These are phyloP conservation scores for Thielaviopsis ethacetica DNA, from an alignment of 2,329 filamentous ascomycete species.

Conservation along the genomic window DNA sequence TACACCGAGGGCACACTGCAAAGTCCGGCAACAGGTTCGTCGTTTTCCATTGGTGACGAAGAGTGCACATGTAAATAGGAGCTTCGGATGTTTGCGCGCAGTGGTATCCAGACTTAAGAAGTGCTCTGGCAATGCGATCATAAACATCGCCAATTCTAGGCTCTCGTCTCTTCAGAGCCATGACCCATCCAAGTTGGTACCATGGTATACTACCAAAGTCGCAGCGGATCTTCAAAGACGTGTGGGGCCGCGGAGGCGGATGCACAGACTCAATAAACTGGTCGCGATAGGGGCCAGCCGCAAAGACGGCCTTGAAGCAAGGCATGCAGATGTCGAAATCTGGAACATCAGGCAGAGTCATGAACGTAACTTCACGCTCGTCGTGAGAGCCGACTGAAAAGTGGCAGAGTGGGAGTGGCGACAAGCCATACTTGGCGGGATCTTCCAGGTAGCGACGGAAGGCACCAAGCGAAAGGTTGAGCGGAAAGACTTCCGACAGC, in stretches of 20 bases:
- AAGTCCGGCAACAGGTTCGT: conserved; percentile 51
- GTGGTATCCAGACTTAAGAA: conserved; percentile 27
- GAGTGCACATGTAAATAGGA: conserved; percentile 55
- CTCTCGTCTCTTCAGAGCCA: conserved; percentile 55
- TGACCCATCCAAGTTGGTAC: conserved; percentile 70
- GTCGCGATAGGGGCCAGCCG: conserved; percentile 47
- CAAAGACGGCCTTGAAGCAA: conserved; percentile 59
- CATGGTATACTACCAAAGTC: conserved; percentile 64
- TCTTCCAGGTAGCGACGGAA: conserved; percentile 41
- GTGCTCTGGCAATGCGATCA: conserved; percentile 39
- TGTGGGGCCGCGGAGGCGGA: neutral
- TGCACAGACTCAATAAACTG: conserved; percentile 45
- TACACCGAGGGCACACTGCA: conserved; percentile 57
- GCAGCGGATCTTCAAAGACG: conserved; percentile 36
- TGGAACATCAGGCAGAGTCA: conserved; percentile 53
- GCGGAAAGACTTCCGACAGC: conserved; percentile 1
- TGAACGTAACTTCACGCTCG: conserved; percentile 56
- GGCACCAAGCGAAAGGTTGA: conserved; percentile 18
- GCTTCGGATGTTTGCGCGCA: conserved; percentile 41
- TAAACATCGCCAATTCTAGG: conserved; percentile 51
- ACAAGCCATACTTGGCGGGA: conserved; percentile 24
- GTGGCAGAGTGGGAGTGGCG: conserved; percentile 35
- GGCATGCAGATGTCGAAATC: conserved; percentile 69
- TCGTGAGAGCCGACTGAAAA: conserved; percentile 42
- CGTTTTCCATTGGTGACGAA: conserved; percentile 49